phyloP scores from a whole-genome alignment of 148 eudicot species.

The Cornus florida region DNA sequence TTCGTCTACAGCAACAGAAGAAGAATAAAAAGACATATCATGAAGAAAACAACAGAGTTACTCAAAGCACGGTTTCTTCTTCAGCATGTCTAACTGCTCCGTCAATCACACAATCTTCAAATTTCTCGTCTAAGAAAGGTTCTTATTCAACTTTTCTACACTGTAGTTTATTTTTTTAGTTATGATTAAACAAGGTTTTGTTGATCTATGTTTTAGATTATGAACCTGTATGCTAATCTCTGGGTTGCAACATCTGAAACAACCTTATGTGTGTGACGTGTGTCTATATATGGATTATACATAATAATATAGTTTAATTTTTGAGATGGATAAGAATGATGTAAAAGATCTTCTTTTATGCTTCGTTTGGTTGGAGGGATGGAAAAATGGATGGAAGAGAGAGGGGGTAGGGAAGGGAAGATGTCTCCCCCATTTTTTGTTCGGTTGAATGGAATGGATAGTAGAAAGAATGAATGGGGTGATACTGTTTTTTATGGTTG shows the following conservation, averaged over 20 bases:
- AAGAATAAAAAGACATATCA: constrained; percentile 32
- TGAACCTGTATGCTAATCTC: not conserved
- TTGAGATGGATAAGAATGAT: not conserved
- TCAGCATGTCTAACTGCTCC: constrained; percentile 16
- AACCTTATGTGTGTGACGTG: too few species aligned
- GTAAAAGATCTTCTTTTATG: too few species aligned
- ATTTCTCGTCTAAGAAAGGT: constrained; percentile 43
- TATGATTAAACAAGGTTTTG: not conserved
- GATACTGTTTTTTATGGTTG: too few species aligned
- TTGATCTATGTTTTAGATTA: not conserved
- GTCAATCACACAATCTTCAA: constrained; percentile 12
- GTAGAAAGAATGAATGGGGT: too few species aligned
- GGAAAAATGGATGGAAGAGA: too few species aligned
- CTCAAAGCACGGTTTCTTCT: constrained; percentile 15
- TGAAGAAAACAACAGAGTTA: constrained; percentile 17
- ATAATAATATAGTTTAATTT: too few species aligned
- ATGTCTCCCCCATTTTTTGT: too few species aligned
- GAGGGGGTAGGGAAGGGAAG: too few species aligned
- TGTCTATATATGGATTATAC: not conserved
- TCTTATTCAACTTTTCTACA: not conserved
- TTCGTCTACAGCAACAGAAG: constrained; percentile 36
- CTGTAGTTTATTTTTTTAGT: too few species aligned
- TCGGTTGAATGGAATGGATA: too few species aligned
- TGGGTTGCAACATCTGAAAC: too few species aligned
- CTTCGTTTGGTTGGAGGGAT: too few species aligned